Evolutionary conservation across 2,329 filamentous ascomycete genomes (phyloP), one percentile per base, ranked within the genome.

Genomic region (Apiospora saccharicola): DNA sequence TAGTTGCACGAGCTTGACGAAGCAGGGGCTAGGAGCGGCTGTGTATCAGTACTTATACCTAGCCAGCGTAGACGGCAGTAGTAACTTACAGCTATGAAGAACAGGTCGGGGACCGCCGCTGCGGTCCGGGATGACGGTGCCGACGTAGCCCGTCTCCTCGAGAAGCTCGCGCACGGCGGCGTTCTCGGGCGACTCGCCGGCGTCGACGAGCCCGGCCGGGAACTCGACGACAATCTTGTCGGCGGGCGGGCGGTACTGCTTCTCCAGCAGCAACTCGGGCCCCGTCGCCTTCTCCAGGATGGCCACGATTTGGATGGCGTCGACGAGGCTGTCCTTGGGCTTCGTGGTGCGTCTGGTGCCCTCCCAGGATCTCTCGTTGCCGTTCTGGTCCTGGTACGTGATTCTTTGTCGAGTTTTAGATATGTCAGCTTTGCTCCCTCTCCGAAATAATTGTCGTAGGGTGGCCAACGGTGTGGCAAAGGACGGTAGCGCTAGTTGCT

Each of bases 281-380:
- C 84, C 77, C 84, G 77, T 82, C 13, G 86, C 80, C 75, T 86
- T 88, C 75, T 90, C 83, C 16, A 95, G 84, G 75, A 94, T 88
- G 61, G 92, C 92, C 22, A 93, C 86, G 72, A 95, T 93, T 73
- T 92, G 92, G 22, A 94, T 92, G 71, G 91, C 92, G 77, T 95
- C 93, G 70, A 94, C 90, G 49, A 89, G 88, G 72, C 86, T 86
- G 74, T 82, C 85, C 71, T 85, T 83, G 16, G 92, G 91, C 4
- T 92, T 88, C 0, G 92, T 94, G 43, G 86, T 87, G 24, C 93
- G 89, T 80, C 93, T 90, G 16, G 91, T 91, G 0, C 90, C 92
- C 78, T 95, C 92, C 92, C 92, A 94, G 43, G 87, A 89, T 70
- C 92, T 86, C 0, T 83, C 80, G 19, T 84, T 83, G 75, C 89